phyloP scores from a whole-genome alignment of 768 basidiomycete genomes.

The Suillus clintonianus region DNA sequence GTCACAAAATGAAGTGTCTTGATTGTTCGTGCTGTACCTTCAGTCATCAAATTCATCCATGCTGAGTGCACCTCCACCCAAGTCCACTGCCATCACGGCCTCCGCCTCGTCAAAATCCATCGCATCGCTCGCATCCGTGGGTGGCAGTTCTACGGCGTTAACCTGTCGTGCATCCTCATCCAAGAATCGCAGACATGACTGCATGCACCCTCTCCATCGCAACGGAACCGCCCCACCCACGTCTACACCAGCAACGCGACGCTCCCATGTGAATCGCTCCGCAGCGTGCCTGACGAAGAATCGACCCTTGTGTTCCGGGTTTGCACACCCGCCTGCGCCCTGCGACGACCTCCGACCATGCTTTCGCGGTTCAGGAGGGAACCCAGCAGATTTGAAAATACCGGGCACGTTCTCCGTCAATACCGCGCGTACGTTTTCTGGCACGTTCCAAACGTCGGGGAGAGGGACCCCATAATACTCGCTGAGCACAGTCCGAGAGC shows the following conservation, averaged over 20 bases:
- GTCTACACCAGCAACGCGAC: constrained; percentile 48
- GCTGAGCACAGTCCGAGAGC: constrained; percentile 16
- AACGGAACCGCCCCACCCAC: constrained; percentile 59
- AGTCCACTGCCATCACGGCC: constrained; percentile 24
- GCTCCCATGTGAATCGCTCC: constrained; percentile 69
- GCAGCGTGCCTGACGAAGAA: constrained; percentile 61
- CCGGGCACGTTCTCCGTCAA: constrained; percentile 31
- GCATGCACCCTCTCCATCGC: constrained; percentile 68
- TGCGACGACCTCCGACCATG: constrained; percentile 3
- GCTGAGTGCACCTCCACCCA: constrained; percentile 14
- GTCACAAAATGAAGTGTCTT: not conserved
- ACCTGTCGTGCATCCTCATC: constrained; percentile 19
- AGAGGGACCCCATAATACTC: constrained; percentile 33
- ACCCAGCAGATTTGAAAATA: constrained; percentile 13
- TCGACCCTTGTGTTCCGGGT: constrained; percentile 29
- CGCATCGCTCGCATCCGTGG: not conserved
- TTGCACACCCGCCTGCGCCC: constrained; percentile 52
- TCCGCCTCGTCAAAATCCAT: constrained; percentile 15
- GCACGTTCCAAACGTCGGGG: constrained; percentile 28
- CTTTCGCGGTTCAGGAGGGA: constrained; percentile 16
- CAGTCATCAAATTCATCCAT: constrained; percentile 31
- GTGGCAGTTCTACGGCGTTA: not conserved
- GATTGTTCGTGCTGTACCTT: not conserved
- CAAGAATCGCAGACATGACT: constrained; percentile 65
- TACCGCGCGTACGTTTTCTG: constrained; percentile 22